These are phyloP conservation scores for Tilletia caries DNA, from an alignment of 1,284 basidiomycete species.

Conservation along the genomic window DNA sequence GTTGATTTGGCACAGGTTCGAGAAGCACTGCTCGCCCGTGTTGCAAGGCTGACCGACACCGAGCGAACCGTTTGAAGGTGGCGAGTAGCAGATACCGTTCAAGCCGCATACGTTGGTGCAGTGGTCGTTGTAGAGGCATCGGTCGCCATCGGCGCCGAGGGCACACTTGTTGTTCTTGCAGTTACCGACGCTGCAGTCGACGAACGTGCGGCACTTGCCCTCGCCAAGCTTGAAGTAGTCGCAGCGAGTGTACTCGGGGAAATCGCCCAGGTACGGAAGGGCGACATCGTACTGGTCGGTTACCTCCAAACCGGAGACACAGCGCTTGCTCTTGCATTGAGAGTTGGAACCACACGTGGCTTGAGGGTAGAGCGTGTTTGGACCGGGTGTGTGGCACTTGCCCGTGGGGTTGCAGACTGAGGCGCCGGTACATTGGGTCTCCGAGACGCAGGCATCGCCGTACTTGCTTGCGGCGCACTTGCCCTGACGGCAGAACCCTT, in stretches of 20 bases:
- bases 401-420: constrained; percentile 18
- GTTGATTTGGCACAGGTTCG: too few species aligned
- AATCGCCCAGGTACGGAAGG: constrained; percentile 5
- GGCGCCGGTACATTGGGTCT: constrained; percentile 21
- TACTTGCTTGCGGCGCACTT: constrained; percentile 23
- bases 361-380: constrained; percentile 23
- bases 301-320: constrained; percentile 19
- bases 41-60: not conserved
- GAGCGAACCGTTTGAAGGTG: not conserved
- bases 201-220: constrained; percentile 20
- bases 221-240: constrained; percentile 21
- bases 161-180: constrained; percentile 27
- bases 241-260: constrained; percentile 28
- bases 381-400: not conserved
- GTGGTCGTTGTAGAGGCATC: not conserved
- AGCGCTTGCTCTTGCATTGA: constrained; percentile 30
- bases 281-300: constrained; percentile 24
- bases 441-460: constrained; percentile 21
- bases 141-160: not conserved
- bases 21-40: not conserved
- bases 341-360: constrained; percentile 20
- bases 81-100: not conserved
- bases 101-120: not conserved
- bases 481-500: constrained; percentile 21
- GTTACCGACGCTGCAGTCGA: constrained; percentile 23